phyloP scores from a whole-genome alignment of 768 basidiomycete genomes.

The Filobasidium wieringae region DNA sequence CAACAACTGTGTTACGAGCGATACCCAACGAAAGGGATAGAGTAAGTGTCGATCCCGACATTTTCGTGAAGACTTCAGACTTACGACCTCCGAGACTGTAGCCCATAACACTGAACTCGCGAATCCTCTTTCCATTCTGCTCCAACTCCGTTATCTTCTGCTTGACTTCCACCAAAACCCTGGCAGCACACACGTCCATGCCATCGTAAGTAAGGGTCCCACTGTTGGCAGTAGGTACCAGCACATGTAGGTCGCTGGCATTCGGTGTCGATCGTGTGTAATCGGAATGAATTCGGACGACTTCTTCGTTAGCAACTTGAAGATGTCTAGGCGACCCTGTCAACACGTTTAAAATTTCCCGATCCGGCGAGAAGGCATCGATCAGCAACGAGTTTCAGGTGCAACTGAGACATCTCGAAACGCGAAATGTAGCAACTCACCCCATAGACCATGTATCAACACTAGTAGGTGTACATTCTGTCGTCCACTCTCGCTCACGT shows the following conservation, averaged over 20 bases:
- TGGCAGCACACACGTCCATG: constrained; percentile 31
- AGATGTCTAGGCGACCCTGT: constrained; percentile 11
- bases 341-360: neutral
- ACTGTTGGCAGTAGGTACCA: constrained; percentile 17
- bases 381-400: constrained; percentile 1
- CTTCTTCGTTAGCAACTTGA: constrained; percentile 3
- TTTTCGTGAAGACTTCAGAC: neutral
- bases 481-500: too few species aligned
- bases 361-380: neutral
- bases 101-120: constrained; percentile 24
- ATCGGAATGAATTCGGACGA: neutral
- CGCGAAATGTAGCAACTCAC: constrained; percentile 4
- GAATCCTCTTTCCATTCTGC: constrained; percentile 17
- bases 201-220: constrained; percentile 33
- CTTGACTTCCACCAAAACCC: constrained; percentile 25
- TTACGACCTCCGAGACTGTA: constrained; percentile 34
- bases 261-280: neutral
- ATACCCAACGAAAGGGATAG: neutral
- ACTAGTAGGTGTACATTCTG: constrained; percentile 30
- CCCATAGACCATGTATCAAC: constrained; percentile 35
- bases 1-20: constrained; percentile 27
- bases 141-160: constrained; percentile 24
- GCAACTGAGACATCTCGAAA: neutral
- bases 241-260: neutral
- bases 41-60: neutral